Percentiles rank a stretch among this genome's conserved stretches.
These are phyloP conservation scores for Microbotryomycetes sp. DNA, from an alignment of 1,284 basidiomycete genomes.

Conservation along the genomic window DNA sequence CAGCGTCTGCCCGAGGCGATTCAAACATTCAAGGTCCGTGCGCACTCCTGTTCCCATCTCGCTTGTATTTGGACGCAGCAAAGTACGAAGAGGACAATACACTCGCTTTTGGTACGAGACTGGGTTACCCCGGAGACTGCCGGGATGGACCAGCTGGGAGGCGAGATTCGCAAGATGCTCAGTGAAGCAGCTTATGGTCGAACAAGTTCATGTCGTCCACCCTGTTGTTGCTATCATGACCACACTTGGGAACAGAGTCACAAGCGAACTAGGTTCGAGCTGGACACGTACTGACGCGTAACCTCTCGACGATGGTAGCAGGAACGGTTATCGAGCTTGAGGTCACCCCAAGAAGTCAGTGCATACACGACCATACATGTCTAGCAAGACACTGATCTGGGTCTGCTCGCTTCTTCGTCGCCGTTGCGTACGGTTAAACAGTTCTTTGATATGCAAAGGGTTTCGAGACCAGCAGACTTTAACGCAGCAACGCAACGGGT, in stretches of 20 bases:
- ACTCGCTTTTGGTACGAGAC: neutral
- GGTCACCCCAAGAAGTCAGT: conserved; percentile 24
- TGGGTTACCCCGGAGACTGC: neutral
- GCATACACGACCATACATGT: no score
- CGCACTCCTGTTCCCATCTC: neutral
- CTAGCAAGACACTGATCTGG: neutral
- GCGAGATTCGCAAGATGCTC: no score
- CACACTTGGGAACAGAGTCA: no score
- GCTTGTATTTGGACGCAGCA: neutral
- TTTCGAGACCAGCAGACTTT: conserved; percentile 24
- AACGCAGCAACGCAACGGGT: conserved; percentile 11
- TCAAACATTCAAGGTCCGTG: conserved; percentile 17
- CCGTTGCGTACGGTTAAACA: neutral
- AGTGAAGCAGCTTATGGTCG: neutral
- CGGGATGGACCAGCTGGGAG: neutral
- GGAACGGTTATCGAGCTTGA: conserved; percentile 17
- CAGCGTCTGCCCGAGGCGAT: conserved; percentile 18
- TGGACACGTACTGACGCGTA: no score
- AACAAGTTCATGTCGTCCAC: neutral
- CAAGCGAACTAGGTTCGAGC: no score
- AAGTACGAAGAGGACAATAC: neutral
- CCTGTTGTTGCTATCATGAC: no score
- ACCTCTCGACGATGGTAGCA: conserved; percentile 1
- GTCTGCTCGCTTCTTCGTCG: neutral
- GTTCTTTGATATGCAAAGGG: conserved; percentile 30